Evolutionary conservation across 176 grass and related monocot species (phyloP), one percentile per base, ranked within the genome.

Genomic region (Oryza coarctata): DNA sequence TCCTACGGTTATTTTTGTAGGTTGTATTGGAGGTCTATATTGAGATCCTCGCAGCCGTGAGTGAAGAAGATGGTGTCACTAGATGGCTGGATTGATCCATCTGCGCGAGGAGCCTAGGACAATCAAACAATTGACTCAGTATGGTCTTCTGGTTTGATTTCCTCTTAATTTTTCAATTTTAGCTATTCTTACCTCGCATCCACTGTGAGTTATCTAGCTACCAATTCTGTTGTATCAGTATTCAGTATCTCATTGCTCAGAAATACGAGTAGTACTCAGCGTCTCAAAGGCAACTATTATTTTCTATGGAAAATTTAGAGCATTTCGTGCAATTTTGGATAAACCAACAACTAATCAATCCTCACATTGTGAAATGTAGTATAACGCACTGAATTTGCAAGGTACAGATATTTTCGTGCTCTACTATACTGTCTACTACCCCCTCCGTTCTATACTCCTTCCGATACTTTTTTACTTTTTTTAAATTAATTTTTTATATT

Each of bases 11-110:
- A 8, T 83, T 69, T 64, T 12, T 74, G 73, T 65, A 94, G 95
- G 95, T 71, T 39, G 50, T 79, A 73, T 82, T 98, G 82, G 92
- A 94, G 67, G 65, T 94, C 23, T 82, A 84, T 65, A 78, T 98
- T 41, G 92, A 94, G 76, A 86, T 94, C 68, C 88, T 98, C 9
- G 92, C 92, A 43, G 88, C 86, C 43, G 82, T 87, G 12, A 88
- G 79, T 34, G 94, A 94, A 76, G 94, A 97, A 82, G 95, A 98
- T 64, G 95, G 95, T 13, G 55, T 98, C 64, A 82, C 82, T 39
- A 73, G 95, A 69, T 98, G 95, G 92, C 90, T 98, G 7, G 88
- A 91, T 82, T 93, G 49, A 74, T 31, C 67, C 52, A 70, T 69
- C 27, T 67, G 22, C 32, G 1, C 50, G 18, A 55, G 18, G 50